phyloP scores from a whole-genome alignment of 2,329 filamentous ascomycete genomes.

The Boeremia lycopersici region DNA sequence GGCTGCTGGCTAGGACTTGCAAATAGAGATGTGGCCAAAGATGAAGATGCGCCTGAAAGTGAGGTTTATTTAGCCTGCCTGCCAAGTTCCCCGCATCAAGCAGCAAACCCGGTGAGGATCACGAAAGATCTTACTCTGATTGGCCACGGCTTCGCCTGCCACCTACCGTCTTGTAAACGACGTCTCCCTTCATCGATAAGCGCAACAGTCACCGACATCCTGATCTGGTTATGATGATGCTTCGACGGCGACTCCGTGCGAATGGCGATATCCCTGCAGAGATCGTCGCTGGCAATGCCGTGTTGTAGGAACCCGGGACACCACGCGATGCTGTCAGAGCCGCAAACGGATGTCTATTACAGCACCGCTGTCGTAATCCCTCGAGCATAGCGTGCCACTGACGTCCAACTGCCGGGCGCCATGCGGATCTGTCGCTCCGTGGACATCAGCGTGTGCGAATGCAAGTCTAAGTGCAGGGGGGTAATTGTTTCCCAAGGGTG shows the following conservation, averaged over 20 bases:
- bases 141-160: background rate
- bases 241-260: background rate
- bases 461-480: background rate
- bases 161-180: background rate
- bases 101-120: background rate
- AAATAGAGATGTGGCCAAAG: background rate
- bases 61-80: background rate
- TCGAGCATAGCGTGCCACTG: background rate
- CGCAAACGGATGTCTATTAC: conserved; percentile 10
- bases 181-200: conserved; percentile 3
- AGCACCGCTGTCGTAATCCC: conserved; percentile 8
- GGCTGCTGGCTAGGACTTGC: background rate
- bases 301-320: conserved; percentile 9
- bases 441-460: background rate
- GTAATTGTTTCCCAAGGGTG: background rate
- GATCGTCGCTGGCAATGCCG: conserved; percentile 4
- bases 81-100: background rate
- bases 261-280: background rate
- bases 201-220: background rate
- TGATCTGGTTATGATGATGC: background rate
- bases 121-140: background rate
- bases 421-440: background rate
- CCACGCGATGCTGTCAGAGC: conserved; percentile 13
- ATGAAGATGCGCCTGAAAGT: background rate
- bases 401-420: background rate